Conservation (phyloP, 306 rosid species). For the Rubus parviflorus region DNA sequence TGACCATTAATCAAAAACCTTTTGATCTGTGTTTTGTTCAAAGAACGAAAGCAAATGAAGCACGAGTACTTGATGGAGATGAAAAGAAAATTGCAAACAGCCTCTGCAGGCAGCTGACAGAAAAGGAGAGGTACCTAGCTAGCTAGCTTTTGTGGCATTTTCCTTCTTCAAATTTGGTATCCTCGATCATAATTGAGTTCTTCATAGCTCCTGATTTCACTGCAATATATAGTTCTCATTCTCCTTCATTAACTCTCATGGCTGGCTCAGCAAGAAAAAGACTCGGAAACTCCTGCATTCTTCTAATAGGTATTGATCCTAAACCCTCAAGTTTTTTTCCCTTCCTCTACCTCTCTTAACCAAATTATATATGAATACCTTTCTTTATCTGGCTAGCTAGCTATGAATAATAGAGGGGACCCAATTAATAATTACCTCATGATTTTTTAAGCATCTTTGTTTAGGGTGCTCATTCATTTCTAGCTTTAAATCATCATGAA, state of each 20-base stretch:
- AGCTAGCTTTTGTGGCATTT: slow-evolving; percentile 2
- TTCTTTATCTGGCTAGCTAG: too few species aligned
- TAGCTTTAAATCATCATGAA: too few species aligned
- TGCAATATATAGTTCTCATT: too few species aligned
- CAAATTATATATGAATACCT: not conserved
- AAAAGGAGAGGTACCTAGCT: not conserved
- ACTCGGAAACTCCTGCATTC: slow-evolving; percentile 72
- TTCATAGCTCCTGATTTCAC: too few species aligned
- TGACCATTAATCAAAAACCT: slow-evolving; percentile 40
- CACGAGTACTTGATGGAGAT: not conserved
- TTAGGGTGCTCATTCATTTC: not conserved
- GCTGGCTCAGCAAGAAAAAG: slow-evolving; percentile 39
- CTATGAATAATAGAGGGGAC: not conserved
- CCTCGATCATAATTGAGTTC: too few species aligned
- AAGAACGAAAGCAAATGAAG: not conserved
- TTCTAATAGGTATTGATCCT: slow-evolving; percentile 64
- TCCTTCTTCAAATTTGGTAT: not conserved
- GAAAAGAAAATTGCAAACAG: slow-evolving; percentile 10
- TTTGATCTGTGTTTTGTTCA: not conserved
- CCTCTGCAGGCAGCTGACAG: slow-evolving; percentile 17
- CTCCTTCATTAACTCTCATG: slow-evolving; percentile 28
- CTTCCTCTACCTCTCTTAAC: not conserved
- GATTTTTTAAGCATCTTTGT: not conserved
- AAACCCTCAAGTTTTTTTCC: not conserved
- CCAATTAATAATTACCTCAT: slow-evolving; percentile 13